Evolutionary conservation across 2,329 filamentous ascomycete genomes (phyloP), one percentile per base, ranked within the genome.

Genomic region (Hypoxylon sp.): DNA sequence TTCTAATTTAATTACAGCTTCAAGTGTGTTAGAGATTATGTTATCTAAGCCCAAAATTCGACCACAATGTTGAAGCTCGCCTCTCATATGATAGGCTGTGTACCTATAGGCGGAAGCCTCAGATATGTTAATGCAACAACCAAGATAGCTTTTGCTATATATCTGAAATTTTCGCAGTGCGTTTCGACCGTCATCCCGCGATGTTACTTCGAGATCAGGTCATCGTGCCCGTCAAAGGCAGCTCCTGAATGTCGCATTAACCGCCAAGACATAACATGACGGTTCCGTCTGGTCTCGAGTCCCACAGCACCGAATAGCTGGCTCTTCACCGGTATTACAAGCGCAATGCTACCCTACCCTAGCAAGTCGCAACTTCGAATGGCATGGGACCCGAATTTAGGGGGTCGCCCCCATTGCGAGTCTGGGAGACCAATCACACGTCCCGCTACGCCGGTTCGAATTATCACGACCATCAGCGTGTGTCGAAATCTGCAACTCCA

Each of bases 1-100:
- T 71, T 71, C 61, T 68, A 68, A 66, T 71, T 69, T 69, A 55
- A 54, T 66, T 58, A 49, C 63, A 49, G 59, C 59, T 31, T 51
- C 14, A 60, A 30, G 37, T 42, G 33, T 59, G 59, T 53, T 48
- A 56, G 66, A 60, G 60, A 54, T 35, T 20, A 6, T 49, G 11
- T 37, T 10, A 6, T 51, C 35, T 22, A 17, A 7, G 48, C 51
- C 37, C 44, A 35, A 27, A 25, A 58, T n/a, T 54, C 11, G 22
- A 27, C 37, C 46, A 40, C 33, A n/a, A 31, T n/a, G 17, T 42
- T 44, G 7, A 57, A 40, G 30, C n/a, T 25, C 13, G 20, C 11
- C 46, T 42, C 14, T 44, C 30, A 42, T 40, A 50, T 55, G 22
- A 5, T 22, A 17, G 14, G 14, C n/a, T 46, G 6, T 31, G 8